These are phyloP conservation scores for Mucor irregularis DNA, from an alignment of 371 early-diverging fungal genomes.

Conservation along the genomic window DNA sequence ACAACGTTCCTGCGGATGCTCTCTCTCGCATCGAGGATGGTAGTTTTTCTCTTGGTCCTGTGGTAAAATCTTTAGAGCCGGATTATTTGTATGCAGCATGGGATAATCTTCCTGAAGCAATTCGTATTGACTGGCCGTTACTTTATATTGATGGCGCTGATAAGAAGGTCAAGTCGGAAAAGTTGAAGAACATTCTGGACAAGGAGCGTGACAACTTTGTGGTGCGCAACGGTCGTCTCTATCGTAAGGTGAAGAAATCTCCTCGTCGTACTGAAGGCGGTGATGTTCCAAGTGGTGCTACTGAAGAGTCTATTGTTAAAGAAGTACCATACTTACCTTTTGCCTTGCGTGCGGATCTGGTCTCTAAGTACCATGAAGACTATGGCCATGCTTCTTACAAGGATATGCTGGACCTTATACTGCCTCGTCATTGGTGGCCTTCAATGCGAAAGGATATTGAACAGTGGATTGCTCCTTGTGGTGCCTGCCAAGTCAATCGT, in stretches of 20 bases:
- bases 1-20: conserved; percentile 27
- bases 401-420: conserved; percentile 4
- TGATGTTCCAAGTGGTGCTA: too few species aligned
- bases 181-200: background rate
- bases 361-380: background rate
- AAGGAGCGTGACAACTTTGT: background rate
- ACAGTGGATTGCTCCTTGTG: conserved; percentile 15
- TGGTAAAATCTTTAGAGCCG: conserved; percentile 13
- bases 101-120: background rate
- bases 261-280: too few species aligned
- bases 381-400: conserved; percentile 3
- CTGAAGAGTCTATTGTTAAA: background rate
- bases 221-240: background rate
- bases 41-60: background rate
- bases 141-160: background rate
- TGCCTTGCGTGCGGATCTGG: conserved; percentile 2
- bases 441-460: background rate
- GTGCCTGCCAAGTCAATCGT: conserved; percentile 16
- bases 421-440: conserved; percentile 25
- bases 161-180: background rate
- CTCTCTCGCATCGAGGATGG: conserved; percentile 17
- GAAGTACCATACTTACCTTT: conserved; percentile 1
- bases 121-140: conserved; percentile 19
- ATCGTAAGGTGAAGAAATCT: background rate
- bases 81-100: conserved; percentile 16